Conservation (phyloP, 306 rosid genomes). For the Malus sylvestris region DNA sequence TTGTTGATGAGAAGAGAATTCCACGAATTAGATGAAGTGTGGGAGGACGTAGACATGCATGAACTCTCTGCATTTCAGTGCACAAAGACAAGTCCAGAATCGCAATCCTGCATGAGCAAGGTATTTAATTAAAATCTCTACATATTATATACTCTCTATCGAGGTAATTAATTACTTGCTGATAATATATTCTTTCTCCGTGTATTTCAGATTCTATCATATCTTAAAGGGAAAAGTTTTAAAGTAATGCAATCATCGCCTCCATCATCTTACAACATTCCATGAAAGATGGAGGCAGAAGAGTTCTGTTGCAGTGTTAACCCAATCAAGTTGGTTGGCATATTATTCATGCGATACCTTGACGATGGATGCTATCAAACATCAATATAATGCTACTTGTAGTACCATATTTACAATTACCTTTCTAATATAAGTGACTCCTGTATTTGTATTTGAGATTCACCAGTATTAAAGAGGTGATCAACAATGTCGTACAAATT, state of each 20-base stretch:
- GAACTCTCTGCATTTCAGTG: constrained; percentile 11
- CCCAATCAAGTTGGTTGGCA: background rate
- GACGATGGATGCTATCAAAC: background rate
- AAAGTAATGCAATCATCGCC: constrained; percentile 12
- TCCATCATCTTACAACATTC: background rate
- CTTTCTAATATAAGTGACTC: no score
- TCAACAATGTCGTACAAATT: no score
- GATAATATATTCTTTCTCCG: background rate
- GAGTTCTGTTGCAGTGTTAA: background rate
- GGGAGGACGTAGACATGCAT: constrained; percentile 12
- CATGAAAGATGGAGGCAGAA: background rate
- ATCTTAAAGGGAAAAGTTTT: constrained; percentile 13
- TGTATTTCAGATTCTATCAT: constrained; percentile 6
- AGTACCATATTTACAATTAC: no score
- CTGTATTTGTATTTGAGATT: no score
- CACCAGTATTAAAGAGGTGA: no score
- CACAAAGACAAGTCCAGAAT: constrained; percentile 8
- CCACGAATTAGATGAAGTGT: constrained; percentile 12
- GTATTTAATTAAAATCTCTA: background rate
- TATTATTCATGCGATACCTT: background rate
- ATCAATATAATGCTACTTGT: no score
- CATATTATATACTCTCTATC: background rate
- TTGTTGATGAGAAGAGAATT: constrained; percentile 11
- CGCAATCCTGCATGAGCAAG: constrained; percentile 14
- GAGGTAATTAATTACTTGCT: background rate